Percentiles rank a stretch among this genome's conserved stretches.
Evolutionary conservation across 139 green algal genomes (phyloP).

Genomic region (Marvania coccoides): DNA sequence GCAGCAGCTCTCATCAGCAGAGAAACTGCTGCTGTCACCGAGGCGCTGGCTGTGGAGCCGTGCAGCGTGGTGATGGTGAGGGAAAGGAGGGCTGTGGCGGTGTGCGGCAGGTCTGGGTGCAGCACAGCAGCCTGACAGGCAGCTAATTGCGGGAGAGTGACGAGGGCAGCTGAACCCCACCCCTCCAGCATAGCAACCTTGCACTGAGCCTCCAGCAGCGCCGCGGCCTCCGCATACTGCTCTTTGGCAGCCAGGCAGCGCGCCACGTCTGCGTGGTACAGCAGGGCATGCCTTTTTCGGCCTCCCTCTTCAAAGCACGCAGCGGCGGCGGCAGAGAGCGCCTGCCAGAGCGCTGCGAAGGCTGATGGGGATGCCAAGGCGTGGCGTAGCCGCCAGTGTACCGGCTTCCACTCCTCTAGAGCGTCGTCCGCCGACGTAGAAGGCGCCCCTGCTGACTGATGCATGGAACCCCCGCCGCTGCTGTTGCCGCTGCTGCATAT

Average conservation of each 20-base stretch:
- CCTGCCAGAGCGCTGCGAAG: constrained; percentile 36
- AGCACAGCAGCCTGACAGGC: constrained; percentile 21
- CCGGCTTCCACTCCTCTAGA: not conserved
- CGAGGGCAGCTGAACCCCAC: constrained; percentile 32
- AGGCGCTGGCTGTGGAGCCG: not conserved
- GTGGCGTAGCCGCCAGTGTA: constrained; percentile 39
- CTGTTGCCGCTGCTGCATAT: constrained; percentile 5
- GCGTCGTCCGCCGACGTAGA: not conserved
- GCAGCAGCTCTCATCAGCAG: not conserved
- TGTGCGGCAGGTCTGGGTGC: constrained; percentile 8
- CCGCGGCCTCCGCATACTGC: not conserved
- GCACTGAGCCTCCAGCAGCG: constrained; percentile 20
- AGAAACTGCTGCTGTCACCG: not conserved
- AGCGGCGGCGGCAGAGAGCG: constrained; percentile 28
- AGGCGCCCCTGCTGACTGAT: not conserved
- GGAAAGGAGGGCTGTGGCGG: constrained; percentile 15
- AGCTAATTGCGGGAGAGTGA: constrained; percentile 33
- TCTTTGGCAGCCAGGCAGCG: constrained; percentile 23
- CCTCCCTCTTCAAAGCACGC: constrained; percentile 30
- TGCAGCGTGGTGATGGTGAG: not conserved
- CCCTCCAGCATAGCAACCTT: constrained; percentile 28
- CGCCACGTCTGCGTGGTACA: constrained; percentile 41
- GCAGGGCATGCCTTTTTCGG: constrained; percentile 20
- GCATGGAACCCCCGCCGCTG: not conserved
- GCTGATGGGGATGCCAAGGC: constrained; percentile 18